phyloP scores from a whole-genome alignment of 2,329 filamentous ascomycete genomes.

The Botryosphaeria dothidea region DNA sequence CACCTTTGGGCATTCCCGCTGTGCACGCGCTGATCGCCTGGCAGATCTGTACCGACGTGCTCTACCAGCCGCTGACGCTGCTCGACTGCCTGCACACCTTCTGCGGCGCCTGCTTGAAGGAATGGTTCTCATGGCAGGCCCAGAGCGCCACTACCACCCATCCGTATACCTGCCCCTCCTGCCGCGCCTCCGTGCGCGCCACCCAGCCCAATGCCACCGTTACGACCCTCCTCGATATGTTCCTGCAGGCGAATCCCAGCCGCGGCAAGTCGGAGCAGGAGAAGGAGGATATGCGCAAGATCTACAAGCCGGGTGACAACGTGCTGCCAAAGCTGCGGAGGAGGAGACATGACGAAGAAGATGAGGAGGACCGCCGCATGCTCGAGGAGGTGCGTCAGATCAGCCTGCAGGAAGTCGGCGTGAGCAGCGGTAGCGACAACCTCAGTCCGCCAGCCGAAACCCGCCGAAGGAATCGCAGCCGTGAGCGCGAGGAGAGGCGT shows the following conservation, averaged over 20 bases:
- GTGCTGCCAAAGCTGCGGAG: constrained; percentile 65
- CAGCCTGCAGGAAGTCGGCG: constrained; percentile 69
- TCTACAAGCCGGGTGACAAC: constrained; percentile 80
- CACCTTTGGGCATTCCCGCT: not conserved
- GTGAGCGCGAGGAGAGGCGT: constrained; percentile 22
- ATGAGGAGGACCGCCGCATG: constrained; percentile 68
- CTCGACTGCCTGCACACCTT: constrained; percentile 95
- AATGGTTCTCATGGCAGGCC: constrained; percentile 89
- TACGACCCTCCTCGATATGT: constrained; percentile 87
- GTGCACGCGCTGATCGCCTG: not conserved
- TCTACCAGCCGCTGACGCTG: constrained; percentile 86
- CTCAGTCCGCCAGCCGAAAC: constrained; percentile 43
- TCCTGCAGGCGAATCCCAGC: constrained; percentile 75
- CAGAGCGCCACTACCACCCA: constrained; percentile 54
- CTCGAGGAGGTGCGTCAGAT: constrained; percentile 71
- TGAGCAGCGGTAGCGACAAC: constrained; percentile 32
- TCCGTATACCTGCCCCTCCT: constrained; percentile 87
- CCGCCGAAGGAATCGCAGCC: constrained; percentile 36
- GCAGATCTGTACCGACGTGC: constrained; percentile 94
- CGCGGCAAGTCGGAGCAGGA: constrained; percentile 71
- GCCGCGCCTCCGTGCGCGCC: constrained; percentile 80
- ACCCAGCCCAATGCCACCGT: constrained; percentile 90
- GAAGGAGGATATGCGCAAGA: constrained; percentile 70
- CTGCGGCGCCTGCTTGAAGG: constrained; percentile 91
- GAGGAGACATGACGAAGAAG: constrained; percentile 53